Evolutionary conservation across 352 stramenopile genomes (phyloP), one percentile per base, ranked within the genome.

Genomic region (Achlya hypogyna): DNA sequence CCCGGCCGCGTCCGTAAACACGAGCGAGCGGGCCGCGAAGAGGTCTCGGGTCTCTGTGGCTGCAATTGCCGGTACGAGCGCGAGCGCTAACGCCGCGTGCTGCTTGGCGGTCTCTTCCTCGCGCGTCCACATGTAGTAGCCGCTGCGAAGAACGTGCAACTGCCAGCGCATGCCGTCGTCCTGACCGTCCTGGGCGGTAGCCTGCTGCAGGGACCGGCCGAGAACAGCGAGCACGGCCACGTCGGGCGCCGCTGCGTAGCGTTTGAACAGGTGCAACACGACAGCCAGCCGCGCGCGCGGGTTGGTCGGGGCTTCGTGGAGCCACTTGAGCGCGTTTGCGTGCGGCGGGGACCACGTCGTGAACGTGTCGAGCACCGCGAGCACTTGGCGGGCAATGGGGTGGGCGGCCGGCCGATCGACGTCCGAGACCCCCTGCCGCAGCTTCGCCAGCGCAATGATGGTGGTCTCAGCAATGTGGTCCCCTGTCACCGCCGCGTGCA

Each of bases 21-120:
- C 60, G 5, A 51, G 10, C 16, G n/a, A 58, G 5, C 60, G 60
- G n/a, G 60, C 60, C 43, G 40, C 16, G 28, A 43, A 58, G 29
- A 67, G 28, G 6, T 5, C 47, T 45, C 16, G 42, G 5, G 22
- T 35, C 23, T 59, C 10, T n/a, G 9, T 31, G 38, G 16, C 18
- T 9, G 0, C 22, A 12, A 29, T 35, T 2, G 47, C 38, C 47
- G 31, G 45, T 0, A 56, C 69, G 12, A 72, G 58, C 1, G 71
- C 49, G 10, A 76, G 18, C n/a, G 78, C 74, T 1, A 69, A 60
- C 71, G 88, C 88, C 53, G 78, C 78, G 52, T 89, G 79, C 62
- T 87, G 88, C 42, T 85, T 85, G 16, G 82, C 80, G 0, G 74
- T 66, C 69, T 88, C 91, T 29, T 72, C 22, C 51, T 91, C 87